Evolutionary conservation across 495 filamentous ascomycete genomes (phyloP).

Genomic region (Penicillium dipodomyicola): DNA sequence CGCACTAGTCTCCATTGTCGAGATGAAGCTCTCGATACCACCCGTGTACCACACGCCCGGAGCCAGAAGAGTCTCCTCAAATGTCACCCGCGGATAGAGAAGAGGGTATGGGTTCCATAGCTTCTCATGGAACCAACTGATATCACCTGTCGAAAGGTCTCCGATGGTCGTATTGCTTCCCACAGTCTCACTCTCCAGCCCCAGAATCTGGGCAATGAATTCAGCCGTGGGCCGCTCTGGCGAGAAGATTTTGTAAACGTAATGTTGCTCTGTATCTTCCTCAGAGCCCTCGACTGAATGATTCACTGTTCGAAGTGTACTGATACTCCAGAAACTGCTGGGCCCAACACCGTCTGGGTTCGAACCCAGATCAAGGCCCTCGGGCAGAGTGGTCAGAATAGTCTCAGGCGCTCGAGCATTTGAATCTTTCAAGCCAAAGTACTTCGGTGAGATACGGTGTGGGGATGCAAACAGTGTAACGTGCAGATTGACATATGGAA

Average conservation of each 20-base stretch:
- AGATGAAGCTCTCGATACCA: slow-evolving; percentile 92
- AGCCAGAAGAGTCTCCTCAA: slow-evolving; percentile 73
- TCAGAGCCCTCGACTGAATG: slow-evolving; percentile 50
- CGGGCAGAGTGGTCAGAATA: slow-evolving; percentile 80
- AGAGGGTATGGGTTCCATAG: slow-evolving; percentile 84
- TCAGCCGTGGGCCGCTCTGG: slow-evolving; percentile 60
- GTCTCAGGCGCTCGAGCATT: slow-evolving; percentile 58
- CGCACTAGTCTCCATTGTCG: slow-evolving; percentile 96
- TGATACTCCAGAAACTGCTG: slow-evolving; percentile 84
- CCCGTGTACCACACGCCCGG: slow-evolving; percentile 79
- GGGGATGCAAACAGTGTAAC: slow-evolving; percentile 88
- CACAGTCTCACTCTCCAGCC: slow-evolving; percentile 25
- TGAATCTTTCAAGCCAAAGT: slow-evolving; percentile 63
- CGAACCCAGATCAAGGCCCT: slow-evolving; percentile 48
- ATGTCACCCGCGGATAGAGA: slow-evolving; percentile 76
- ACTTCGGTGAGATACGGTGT: slow-evolving; percentile 59
- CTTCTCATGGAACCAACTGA: slow-evolving; percentile 77
- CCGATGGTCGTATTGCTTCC: slow-evolving; percentile 29
- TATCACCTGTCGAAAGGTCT: slow-evolving; percentile 45
- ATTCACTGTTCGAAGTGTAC: slow-evolving; percentile 61
- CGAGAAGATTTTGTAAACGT: slow-evolving; percentile 96
- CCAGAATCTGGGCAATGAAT: slow-evolving; percentile 56
- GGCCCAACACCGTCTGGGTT: slow-evolving; percentile 59
- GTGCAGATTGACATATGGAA: slow-evolving; percentile 79
- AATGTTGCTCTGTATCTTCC: slow-evolving; percentile 52